Base-by-base conservation (phyloP, 2,329 filamentous ascomycete species). In the Pseudogymnoascus sp. region DNA sequence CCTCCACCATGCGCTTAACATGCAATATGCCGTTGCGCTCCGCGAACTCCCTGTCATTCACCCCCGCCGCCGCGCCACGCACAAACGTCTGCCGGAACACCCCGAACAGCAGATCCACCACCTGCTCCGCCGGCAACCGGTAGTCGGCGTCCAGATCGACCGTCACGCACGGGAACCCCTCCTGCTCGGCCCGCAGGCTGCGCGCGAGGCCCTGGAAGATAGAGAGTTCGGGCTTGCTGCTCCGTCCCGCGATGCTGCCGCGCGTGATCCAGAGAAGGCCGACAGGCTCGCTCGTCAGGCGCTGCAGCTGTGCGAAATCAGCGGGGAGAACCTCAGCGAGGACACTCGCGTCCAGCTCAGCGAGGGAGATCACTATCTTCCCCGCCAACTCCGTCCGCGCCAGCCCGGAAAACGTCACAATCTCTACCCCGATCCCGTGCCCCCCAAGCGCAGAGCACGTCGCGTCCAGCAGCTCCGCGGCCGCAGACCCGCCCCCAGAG, bases 41-140 rank as follows among this genome's bases (percentile, higher is more conserved):
- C 19, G 66, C 65, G 42, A 70, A 74, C 62, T 75, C 71, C 6
- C 59, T 67, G 6, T 74, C 72, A 11, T 62, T 44, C 8, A 65
- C 65, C 8, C 61, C 35, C 2, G 26, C 42, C 26, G 42, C 37
- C 3, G 42, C 14, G 31, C 62, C 47, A 1, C 56, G 50, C 4
- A 29, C 24, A 53, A 72, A 70, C 3, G 61, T 61, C 2, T 29
- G 59, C 47, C 66, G 64, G 35, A 72, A 65, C 8, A 71, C 61
- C 8, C 65, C 62, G 3, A 67, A 13, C 11, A 68, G 65, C 16
- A 56, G 65, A 10, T 64, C 60, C 3, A 65, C 67, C 8, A 64
- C 62, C 3, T 53, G 61, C 13, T 61, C 62, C 77, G 75, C 19
- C 73, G 74, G 4, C 72, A 77, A 77, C 21, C 74, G 73, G 26